Evolutionary conservation across 352 stramenopile genomes (phyloP), one percentile per base, ranked within the genome.

Genomic region (Pythium monospermum): DNA sequence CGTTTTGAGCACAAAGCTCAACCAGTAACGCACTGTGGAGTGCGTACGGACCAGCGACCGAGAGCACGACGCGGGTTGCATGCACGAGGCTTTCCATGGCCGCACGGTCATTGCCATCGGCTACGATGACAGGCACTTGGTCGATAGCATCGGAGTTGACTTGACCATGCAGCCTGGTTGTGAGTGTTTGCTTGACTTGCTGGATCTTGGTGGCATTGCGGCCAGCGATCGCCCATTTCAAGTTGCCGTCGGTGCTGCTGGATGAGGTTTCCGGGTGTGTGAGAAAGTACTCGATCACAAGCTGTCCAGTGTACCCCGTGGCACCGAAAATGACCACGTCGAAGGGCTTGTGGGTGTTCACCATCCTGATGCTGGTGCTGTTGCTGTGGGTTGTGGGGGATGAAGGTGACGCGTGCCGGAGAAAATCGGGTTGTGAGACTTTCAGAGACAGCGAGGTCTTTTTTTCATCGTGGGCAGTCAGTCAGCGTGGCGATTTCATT

Each of bases 141-240:
- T 68, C 60, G 19, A 75, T 50, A 18, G 26, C 28, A 1, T 39
- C 35, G 16, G 52, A 23, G 16, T 42, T 23, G 2, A 61, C 48
- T 18, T n/a, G 22, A 7, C 54, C 49, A 18, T 43, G 15, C 23
- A 56, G 43, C 56, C 43, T 53, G 40, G 48, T 6, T 49, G 78
- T 73, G 15, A 71, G 45, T 49, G 58, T 23, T 39, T 78, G 49
- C 33, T 57, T 56, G 15, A 57, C 15, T n/a, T 33, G 4, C 0
- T 35, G 40, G 6, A 96, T 61, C 55, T 93, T 94, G 3, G 15
- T 28, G 26, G 68, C 52, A 12, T 64, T 91, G 47, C 87, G 68
- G 4, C 76, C 89, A 1, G 87, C 86, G 37, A 97, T 75, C 4
- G 83, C 89, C 86, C 83, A 96, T 45, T 77, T 76, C 37, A 94